Conservation (phyloP, 345 rosid genomes). For the Citrus mangshanensis region DNA sequence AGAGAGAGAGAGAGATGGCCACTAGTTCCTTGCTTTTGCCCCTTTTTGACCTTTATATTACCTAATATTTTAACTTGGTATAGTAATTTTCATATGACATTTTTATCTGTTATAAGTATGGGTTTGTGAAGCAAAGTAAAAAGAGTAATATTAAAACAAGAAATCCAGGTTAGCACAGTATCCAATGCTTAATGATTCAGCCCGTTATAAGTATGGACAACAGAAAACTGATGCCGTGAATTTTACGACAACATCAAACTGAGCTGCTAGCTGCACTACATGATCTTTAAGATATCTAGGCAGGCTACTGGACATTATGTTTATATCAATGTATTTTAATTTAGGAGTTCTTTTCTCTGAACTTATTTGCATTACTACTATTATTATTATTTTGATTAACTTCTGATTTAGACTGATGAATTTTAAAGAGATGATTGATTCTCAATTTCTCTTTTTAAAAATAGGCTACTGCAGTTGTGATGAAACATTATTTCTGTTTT, state of each 20-base stretch:
- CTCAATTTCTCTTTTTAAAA: not conserved
- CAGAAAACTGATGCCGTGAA: not conserved
- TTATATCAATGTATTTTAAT: not conserved
- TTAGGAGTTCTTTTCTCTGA: not conserved
- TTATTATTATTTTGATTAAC: too few species aligned
- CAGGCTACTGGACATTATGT: not conserved
- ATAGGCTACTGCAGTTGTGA: not conserved
- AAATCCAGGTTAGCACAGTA: not conserved
- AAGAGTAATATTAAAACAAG: too few species aligned
- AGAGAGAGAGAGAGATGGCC: not conserved
- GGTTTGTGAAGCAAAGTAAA: not conserved
- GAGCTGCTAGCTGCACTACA: not conserved
- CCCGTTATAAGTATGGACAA: not conserved
- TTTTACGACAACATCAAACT: not conserved
- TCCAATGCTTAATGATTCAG: not conserved
- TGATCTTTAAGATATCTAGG: not conserved
- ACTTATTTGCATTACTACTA: not conserved
- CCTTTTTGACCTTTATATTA: not conserved
- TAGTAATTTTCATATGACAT: not conserved
- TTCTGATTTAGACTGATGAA: not conserved
- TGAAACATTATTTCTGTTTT: not conserved
- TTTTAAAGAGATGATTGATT: not conserved
- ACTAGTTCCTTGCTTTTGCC: not conserved
- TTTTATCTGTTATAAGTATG: not conserved
- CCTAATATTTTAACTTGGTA: not conserved